A percentile compares a stretch with the other conserved stretches of the same genome.
Evolutionary conservation across 306 rosid genomes (phyloP).

Genomic region (Cucumis cinereus): DNA sequence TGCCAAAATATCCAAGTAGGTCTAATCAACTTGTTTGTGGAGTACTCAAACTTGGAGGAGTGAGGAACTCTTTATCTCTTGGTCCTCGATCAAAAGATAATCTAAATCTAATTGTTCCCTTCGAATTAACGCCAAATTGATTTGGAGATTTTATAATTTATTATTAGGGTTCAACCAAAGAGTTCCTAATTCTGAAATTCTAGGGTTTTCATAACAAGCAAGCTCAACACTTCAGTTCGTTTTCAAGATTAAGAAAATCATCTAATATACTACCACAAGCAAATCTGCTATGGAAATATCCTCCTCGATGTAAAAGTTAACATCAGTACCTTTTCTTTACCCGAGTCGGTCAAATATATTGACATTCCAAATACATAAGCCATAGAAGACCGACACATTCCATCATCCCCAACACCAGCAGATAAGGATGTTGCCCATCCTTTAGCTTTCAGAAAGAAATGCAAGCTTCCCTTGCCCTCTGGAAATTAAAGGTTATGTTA

Average conservation of each 20-base stretch:
- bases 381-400: constrained; percentile 55
- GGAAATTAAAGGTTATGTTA: constrained; percentile 19
- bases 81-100: too few species aligned
- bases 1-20: too few species aligned
- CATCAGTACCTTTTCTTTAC: constrained; percentile 60
- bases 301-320: neutral
- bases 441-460: constrained; percentile 55
- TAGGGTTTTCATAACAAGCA: neutral
- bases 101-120: too few species aligned
- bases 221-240: constrained; percentile 16
- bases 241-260: constrained; percentile 11
- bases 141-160: too few species aligned
- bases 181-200: too few species aligned
- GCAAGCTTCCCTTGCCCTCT: constrained; percentile 98
- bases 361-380: constrained; percentile 74
- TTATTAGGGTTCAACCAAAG: too few species aligned
- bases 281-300: neutral
- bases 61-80: too few species aligned
- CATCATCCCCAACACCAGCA: constrained; percentile 92
- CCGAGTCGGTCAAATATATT: constrained; percentile 83
- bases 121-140: too few species aligned
- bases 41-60: too few species aligned
- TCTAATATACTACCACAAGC: neutral
- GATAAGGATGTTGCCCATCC: constrained; percentile 89
- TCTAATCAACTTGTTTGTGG: too few species aligned